Conservation (phyloP, 768 basidiomycete species). For the Fistulinella prunicolor region DNA sequence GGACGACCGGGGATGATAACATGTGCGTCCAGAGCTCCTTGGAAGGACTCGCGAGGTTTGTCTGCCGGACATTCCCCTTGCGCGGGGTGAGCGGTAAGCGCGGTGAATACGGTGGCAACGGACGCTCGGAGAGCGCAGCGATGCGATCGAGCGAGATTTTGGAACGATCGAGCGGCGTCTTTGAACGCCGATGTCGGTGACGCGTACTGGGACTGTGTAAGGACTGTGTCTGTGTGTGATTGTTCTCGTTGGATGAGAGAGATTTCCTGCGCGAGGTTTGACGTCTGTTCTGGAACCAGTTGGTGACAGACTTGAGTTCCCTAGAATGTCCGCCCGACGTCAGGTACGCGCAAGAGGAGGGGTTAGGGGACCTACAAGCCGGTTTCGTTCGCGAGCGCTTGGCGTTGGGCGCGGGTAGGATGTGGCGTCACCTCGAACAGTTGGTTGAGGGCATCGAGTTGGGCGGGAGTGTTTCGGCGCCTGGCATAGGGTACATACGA, state of each 20-base stretch:
- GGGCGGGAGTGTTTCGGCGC: conserved; percentile 32
- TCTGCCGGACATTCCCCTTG: conserved; percentile 12
- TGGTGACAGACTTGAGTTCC: conserved; percentile 68
- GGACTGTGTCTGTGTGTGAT: conserved; percentile 5
- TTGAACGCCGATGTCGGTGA: conserved; percentile 7
- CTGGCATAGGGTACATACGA: conserved; percentile 28
- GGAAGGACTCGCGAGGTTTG: conserved; percentile 10
- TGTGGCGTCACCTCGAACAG: conserved; percentile 38
- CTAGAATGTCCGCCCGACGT: conserved; percentile 30
- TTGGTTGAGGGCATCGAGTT: conserved; percentile 34
- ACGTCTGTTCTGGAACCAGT: conserved; percentile 84
- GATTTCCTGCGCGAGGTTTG: conserved; percentile 41
- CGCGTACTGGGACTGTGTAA: conserved; percentile 10
- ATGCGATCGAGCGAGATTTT: conserved; percentile 31
- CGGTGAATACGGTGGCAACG: conserved; percentile 6
- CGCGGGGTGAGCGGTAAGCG: conserved; percentile 29
- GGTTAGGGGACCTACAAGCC: conserved; percentile 31
- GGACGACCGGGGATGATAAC: conserved; percentile 25
- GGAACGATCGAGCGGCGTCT: conserved; percentile 21
- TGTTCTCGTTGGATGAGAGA: conserved; percentile 23
- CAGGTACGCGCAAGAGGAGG: background rate
- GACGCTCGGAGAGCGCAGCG: conserved; percentile 30
- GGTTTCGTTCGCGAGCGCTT: conserved; percentile 36
- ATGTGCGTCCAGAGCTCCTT: conserved; percentile 32
- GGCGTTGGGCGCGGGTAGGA: conserved; percentile 42